Evolutionary conservation across 2,329 filamentous ascomycete species (phyloP), one percentile per base, ranked within the genome.

Genomic region (Diaporthe sp.): DNA sequence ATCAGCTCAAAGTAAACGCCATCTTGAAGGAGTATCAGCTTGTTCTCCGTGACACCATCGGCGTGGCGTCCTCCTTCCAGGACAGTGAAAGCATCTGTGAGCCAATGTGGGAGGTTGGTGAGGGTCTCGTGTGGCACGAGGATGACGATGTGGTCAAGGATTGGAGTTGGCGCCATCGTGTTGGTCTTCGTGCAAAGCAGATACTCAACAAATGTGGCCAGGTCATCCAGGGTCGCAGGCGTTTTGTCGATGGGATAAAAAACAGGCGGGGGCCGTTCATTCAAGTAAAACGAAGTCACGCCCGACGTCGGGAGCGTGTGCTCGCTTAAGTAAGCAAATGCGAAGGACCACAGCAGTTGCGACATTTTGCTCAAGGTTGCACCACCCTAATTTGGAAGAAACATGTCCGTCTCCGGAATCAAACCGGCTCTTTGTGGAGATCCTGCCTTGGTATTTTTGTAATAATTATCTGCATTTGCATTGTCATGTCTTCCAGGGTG

Each of bases 1-100:
- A 93, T 92, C 70, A 94, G 84, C 80, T 94, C 92, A 72, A 94
- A 84, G 82, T 94, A 94, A 31, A 88, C 88, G 42, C 92, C 92
- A 78, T 94, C 92, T 37, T 85, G 79, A 76, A 94, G 89, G 19
- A 92, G 83, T 28, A 93, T 88, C 25, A 94, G 88, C 58, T 88
- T 88, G 83, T 94, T 94, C 76, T 87, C 88, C 1, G 88, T 94
- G 78, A 85, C 85, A 19, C 88, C 88, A 77, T 92, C 92, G 12
- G 90, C 88, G 79, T 94, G 92, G 22, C 84, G 85, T 49, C 92
- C 92, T 72, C 92, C 92, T 3, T 89, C 86, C 44, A 88, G 87
- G 72, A 94, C 83, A 65, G 86, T 89, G 83, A 94, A 92, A 67
- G 87, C 84, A 8, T 87, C 80, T 2, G 85, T 85, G 49, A 94